Evolutionary conservation across 305 asterid genomes (phyloP).

Genomic region (Rubia peregrina): DNA sequence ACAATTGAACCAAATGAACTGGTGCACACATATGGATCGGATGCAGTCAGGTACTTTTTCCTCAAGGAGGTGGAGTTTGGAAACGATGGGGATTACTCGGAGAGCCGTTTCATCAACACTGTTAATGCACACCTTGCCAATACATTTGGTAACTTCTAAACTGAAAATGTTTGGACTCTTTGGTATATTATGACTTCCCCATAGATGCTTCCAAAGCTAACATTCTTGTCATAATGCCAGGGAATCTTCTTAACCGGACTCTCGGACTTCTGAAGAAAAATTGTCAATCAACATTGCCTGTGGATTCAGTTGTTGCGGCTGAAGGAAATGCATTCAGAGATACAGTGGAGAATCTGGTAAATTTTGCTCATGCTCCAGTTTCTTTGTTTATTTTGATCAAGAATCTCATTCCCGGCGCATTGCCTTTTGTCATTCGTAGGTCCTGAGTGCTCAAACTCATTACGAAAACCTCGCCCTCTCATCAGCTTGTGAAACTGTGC

Average conservation of each 20-base stretch:
- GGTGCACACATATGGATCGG: conserved; percentile 79
- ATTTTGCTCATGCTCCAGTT: background rate
- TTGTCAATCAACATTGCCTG: conserved; percentile 35
- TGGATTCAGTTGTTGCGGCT: conserved; percentile 40
- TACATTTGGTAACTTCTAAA: conserved; percentile 58
- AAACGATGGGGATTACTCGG: conserved; percentile 89
- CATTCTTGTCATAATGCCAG: conserved; percentile 18
- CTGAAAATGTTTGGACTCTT: conserved; percentile 9
- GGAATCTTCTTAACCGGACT: conserved; percentile 48
- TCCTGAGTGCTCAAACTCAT: conserved; percentile 56
- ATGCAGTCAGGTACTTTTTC: conserved; percentile 95
- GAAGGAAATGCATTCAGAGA: conserved; percentile 34
- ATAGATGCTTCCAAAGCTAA: conserved; percentile 11
- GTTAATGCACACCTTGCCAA: conserved; percentile 92
- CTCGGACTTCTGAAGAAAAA: conserved; percentile 49
- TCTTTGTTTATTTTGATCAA: background rate
- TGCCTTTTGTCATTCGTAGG: conserved; percentile 32
- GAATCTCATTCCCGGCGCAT: background rate
- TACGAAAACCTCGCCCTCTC: conserved; percentile 74
- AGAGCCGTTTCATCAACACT: conserved; percentile 78
- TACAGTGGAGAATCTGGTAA: conserved; percentile 45
- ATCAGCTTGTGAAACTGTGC: conserved; percentile 84
- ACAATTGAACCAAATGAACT: conserved; percentile 88
- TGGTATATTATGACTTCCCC: conserved; percentile 8
- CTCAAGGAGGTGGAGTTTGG: conserved; percentile 96